Conservation (phyloP, 2,329 filamentous ascomycete species). For the Scolecobasidium constrictum region DNA sequence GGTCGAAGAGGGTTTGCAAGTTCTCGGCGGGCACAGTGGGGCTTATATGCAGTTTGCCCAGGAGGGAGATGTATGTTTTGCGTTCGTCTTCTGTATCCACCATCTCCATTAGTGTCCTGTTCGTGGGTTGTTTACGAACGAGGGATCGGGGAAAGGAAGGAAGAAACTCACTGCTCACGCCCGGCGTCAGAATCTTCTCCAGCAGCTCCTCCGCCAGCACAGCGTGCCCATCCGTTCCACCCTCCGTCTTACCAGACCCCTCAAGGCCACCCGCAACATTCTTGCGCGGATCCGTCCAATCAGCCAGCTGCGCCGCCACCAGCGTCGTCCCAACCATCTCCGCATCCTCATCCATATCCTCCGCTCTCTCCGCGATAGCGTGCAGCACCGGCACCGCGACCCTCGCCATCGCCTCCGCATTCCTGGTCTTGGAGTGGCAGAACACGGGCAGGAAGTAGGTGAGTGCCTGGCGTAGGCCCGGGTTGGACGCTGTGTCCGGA, state of each 20-base stretch:
- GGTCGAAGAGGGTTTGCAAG: conserved; percentile 29
- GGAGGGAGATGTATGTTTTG: conserved; percentile 65
- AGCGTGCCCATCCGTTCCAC: conserved; percentile 71
- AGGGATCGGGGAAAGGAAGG: conserved; percentile 11
- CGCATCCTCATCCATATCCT: conserved; percentile 55
- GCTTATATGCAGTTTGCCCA: conserved; percentile 74
- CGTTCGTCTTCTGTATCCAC: conserved; percentile 75
- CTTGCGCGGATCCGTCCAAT: conserved; percentile 92
- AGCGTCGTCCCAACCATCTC: conserved; percentile 65
- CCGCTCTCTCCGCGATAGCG: conserved; percentile 47
- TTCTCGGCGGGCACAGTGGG: conserved; percentile 40
- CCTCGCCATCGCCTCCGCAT: conserved; percentile 69
- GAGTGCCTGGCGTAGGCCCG: conserved; percentile 72
- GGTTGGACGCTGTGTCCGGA: conserved; percentile 68
- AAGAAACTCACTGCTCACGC: conserved; percentile 49
- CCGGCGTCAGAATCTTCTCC: conserved; percentile 57
- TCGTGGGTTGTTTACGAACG: conserved; percentile 14
- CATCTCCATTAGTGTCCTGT: too few species aligned
- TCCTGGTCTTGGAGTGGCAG: conserved; percentile 73
- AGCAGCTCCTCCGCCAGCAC: conserved; percentile 68
- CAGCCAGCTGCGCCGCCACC: conserved; percentile 73
- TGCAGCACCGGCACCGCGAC: conserved; percentile 67
- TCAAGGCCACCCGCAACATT: conserved; percentile 38
- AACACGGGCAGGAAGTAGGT: conserved; percentile 94
- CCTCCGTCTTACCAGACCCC: conserved; percentile 35